Evolutionary conservation across 495 filamentous ascomycete species (phyloP).

Genomic region (Astrothelium macrocarpum): DNA sequence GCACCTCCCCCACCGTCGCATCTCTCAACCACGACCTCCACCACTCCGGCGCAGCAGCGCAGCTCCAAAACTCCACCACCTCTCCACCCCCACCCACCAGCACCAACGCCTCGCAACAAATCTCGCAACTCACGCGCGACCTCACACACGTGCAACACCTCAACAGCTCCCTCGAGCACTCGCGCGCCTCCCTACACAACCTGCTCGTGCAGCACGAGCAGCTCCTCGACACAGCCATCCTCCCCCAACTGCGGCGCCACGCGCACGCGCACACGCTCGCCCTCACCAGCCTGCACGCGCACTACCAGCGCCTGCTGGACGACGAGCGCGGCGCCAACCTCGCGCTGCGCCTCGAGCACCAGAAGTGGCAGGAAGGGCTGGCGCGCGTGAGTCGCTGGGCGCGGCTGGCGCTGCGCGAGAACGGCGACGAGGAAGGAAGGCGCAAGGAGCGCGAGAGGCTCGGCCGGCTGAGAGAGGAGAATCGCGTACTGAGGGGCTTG

Average conservation of each 20-base stretch:
- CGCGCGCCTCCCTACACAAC: slow-evolving; percentile 43
- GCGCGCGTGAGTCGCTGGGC: slow-evolving; percentile 22
- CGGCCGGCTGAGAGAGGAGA: slow-evolving; percentile 25
- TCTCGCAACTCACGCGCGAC: slow-evolving; percentile 30
- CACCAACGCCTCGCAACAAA: background rate
- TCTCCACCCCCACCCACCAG: background rate
- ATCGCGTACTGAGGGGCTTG: slow-evolving; percentile 24
- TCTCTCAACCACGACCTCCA: slow-evolving; percentile 4
- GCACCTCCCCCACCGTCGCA: slow-evolving; percentile 15
- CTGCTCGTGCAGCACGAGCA: slow-evolving; percentile 49
- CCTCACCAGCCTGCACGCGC: slow-evolving; percentile 44
- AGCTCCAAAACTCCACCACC: slow-evolving; percentile 8
- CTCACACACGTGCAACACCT: slow-evolving; percentile 44
- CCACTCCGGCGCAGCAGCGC: slow-evolving; percentile 12
- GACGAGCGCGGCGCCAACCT: slow-evolving; percentile 48
- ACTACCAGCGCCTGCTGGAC: slow-evolving; percentile 51
- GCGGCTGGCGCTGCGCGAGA: slow-evolving; percentile 19
- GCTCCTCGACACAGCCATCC: slow-evolving; percentile 41
- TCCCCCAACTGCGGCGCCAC: slow-evolving; percentile 54
- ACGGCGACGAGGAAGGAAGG: slow-evolving; percentile 16
- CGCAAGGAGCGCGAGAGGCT: slow-evolving; percentile 9
- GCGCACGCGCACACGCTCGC: slow-evolving; percentile 52
- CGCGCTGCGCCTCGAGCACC: slow-evolving; percentile 47
- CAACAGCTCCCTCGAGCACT: slow-evolving; percentile 39
- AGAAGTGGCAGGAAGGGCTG: slow-evolving; percentile 47